Conservation (phyloP, 2,329 filamentous ascomycete species). For the Bipolaris zeicola region DNA sequence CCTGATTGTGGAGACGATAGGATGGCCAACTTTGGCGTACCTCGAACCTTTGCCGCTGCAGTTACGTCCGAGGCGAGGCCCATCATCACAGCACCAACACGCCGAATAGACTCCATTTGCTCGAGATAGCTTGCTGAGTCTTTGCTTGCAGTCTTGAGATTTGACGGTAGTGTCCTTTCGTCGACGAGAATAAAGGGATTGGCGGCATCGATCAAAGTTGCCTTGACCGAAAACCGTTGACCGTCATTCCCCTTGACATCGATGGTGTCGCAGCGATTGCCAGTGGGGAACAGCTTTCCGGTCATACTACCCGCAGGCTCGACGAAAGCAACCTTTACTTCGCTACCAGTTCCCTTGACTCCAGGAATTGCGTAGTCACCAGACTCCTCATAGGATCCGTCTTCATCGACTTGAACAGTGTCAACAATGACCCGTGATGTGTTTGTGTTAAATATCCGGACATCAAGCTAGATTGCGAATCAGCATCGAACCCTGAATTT, state of each 20-base stretch:
- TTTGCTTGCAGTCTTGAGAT: constrained; percentile 50
- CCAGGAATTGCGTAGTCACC: constrained; percentile 68
- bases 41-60: constrained; percentile 50
- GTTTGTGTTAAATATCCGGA: constrained; percentile 72
- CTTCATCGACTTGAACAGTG: constrained; percentile 58
- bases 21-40: constrained; percentile 66
- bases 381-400: constrained; percentile 45
- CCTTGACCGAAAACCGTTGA: constrained; percentile 48
- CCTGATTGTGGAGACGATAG: constrained; percentile 45
- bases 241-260: constrained; percentile 22
- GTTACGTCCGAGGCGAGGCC: constrained; percentile 56
- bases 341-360: constrained; percentile 63
- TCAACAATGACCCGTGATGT: constrained; percentile 64
- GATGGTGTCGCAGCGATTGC: constrained; percentile 58
- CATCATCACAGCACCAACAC: constrained; percentile 63
- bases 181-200: constrained; percentile 68
- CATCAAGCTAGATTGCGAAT: constrained; percentile 25
- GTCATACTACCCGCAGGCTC: constrained; percentile 68
- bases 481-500: neutral
- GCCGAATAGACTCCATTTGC: constrained; percentile 62
- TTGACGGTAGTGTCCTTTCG: constrained; percentile 58
- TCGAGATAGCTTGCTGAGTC: constrained; percentile 54
- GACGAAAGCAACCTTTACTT: constrained; percentile 65
- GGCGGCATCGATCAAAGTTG: constrained; percentile 65
- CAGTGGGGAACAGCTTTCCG: constrained; percentile 64